These are phyloP conservation scores for Globisporangium canariense DNA, from an alignment of 352 stramenopile genomes.

Conservation along the genomic window DNA sequence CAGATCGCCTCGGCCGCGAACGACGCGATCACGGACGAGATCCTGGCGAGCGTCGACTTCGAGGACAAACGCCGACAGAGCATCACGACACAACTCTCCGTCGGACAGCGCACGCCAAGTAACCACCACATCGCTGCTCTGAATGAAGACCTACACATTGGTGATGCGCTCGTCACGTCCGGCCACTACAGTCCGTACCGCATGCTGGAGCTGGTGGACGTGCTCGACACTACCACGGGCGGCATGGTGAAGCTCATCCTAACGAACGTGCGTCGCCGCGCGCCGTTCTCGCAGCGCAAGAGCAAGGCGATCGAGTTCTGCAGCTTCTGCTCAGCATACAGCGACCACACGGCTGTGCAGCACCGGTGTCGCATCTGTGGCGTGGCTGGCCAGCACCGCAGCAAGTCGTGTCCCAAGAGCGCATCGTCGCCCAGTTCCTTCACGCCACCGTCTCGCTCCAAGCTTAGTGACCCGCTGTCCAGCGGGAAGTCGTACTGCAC, in stretches of 20 bases:
- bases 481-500: slow-evolving; percentile 51
- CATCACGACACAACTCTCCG: slow-evolving; percentile 16
- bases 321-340: slow-evolving; percentile 64
- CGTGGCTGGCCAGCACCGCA: slow-evolving; percentile 53
- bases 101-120: slow-evolving; percentile 9
- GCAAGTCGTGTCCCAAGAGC: slow-evolving; percentile 39
- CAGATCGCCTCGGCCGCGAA: slow-evolving; percentile 68
- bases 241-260: slow-evolving; percentile 75
- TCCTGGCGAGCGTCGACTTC: slow-evolving; percentile 55
- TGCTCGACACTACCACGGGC: slow-evolving; percentile 71
- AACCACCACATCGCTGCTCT: neutral
- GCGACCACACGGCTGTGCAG: slow-evolving; percentile 58
- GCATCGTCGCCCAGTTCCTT: slow-evolving; percentile 22
- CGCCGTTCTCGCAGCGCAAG: slow-evolving; percentile 35
- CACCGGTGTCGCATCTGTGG: slow-evolving; percentile 67
- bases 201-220: slow-evolving; percentile 72
- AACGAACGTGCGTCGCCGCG: slow-evolving; percentile 53
- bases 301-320: slow-evolving; percentile 58
- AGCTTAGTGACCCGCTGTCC: slow-evolving; percentile 5
- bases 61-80: slow-evolving; percentile 46
- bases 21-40: slow-evolving; percentile 73
- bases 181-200: slow-evolving; percentile 49
- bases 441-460: slow-evolving; percentile 11
- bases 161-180: neutral
- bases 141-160: neutral